These are phyloP conservation scores for Solanum verrucosum DNA, from an alignment of 257 asterid genomes.

Conservation along the genomic window DNA sequence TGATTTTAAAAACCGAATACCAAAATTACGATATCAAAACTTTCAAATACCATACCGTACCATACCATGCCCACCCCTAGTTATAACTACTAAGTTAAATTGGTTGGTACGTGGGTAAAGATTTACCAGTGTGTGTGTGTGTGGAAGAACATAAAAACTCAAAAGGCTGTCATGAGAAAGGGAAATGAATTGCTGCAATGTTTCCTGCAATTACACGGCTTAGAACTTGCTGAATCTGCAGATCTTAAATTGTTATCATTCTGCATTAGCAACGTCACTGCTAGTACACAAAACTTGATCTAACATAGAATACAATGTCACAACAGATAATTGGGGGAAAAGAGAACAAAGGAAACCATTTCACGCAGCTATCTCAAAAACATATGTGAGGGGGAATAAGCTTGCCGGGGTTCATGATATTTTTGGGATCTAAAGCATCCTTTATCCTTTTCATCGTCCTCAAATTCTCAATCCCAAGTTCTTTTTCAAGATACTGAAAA, in stretches of 20 bases:
- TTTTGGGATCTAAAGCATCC: conserved; percentile 76
- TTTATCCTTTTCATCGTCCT: conserved; percentile 86
- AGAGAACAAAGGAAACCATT: not conserved
- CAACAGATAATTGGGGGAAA: not conserved
- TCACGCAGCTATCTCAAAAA: conserved; percentile 16
- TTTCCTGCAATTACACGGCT: not conserved
- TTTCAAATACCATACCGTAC: too few relatives aligned
- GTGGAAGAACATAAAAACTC: not conserved
- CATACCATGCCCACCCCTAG: not conserved
- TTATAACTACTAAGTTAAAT: not conserved
- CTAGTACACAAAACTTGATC: not conserved
- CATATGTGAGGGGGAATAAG: conserved; percentile 89
- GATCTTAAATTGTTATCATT: not conserved
- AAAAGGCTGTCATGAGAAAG: not conserved
- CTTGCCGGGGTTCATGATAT: conserved; percentile 92
- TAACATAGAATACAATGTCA: not conserved
- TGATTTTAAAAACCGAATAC: too few relatives aligned
- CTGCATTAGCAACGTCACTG: not conserved
- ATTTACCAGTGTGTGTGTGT: not conserved
- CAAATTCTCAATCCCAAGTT: conserved; percentile 84
- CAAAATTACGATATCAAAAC: too few relatives aligned
- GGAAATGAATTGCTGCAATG: not conserved
- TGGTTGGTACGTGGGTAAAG: not conserved
- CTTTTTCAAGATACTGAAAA: conserved; percentile 82
- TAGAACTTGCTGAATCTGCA: not conserved